Base-by-base conservation (phyloP, 306 rosid genomes). In the Lupinus albus region DNA sequence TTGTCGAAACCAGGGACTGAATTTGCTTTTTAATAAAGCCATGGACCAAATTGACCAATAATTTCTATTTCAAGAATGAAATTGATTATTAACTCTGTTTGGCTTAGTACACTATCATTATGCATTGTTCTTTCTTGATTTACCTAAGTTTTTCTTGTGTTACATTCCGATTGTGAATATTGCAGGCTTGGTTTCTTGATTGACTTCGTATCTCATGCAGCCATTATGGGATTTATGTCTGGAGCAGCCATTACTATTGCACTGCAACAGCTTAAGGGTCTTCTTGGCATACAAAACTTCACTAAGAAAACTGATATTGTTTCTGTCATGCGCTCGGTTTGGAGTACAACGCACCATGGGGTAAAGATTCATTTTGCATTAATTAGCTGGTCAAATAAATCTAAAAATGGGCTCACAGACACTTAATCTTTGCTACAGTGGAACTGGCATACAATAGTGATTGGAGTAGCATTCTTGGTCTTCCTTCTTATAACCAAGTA, bases 191-290 rank as follows among this genome's bases (percentile, higher is more conserved):
- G 98, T 62, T 89, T 92, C 87, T 71, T 92, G 80, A 82, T 87
- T 53, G 98, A 92, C 58, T 92, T 86, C 76, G 79, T 92, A 8
- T 92, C 96, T 49, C 96, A 87, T 42, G 98, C 96, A 64, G 92
- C 95, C 38, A 87, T 92, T 54, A 86, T 89, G 61, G 96, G 98
- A 21, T 92, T 92, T 82, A 84, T 92, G 96, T 89, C 71, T 15
- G 98, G 98, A 67, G 93, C 98, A 25, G 88, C 98, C 58, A 66
- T 92, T 52, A 92, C 91, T 41, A 92, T 92, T 71, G 63, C 84
- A 77, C 86, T 92, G 54, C 98, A 92, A 51, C 98, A 92, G 70
- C 96, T 92, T 7, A 92, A 89, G 60, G 96, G 95, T 64, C 73
- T 92, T 4, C 78, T 92, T 18, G 98, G 98, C 58, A 67, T 92